These are phyloP conservation scores for Ormosia semicastrata DNA, from an alignment of 306 rosid genomes.

Conservation along the genomic window DNA sequence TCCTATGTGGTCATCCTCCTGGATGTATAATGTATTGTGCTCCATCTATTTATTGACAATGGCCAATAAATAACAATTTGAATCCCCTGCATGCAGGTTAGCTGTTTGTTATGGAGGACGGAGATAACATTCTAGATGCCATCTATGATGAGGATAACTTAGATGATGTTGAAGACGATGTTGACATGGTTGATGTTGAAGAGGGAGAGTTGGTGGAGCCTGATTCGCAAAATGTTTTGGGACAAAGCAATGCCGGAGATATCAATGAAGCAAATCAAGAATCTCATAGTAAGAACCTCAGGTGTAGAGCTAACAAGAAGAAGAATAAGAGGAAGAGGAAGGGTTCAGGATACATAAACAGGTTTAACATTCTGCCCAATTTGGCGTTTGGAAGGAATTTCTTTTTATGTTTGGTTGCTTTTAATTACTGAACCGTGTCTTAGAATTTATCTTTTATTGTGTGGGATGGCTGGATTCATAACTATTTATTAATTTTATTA, in stretches of 20 bases:
- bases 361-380: conserved; percentile 34
- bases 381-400: background rate
- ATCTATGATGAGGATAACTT: conserved; percentile 51
- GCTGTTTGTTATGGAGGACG: conserved; percentile 53
- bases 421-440: background rate
- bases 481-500: background rate
- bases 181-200: conserved; percentile 86
- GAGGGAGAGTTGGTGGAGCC: conserved; percentile 77
- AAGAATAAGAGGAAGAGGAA: conserved; percentile 55
- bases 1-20: no score
- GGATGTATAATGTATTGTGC: background rate
- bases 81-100: background rate
- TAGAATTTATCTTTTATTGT: background rate
- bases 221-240: conserved; percentile 23
- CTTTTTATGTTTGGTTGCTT: background rate
- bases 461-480: background rate
- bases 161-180: conserved; percentile 18
- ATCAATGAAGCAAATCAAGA: conserved; percentile 27
- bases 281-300: conserved; percentile 33
- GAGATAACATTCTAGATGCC: conserved; percentile 62
- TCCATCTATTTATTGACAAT: background rate
- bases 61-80: background rate
- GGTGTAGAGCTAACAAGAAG: conserved; percentile 58
- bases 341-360: conserved; percentile 51
- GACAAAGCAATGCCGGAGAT: conserved; percentile 31